phyloP scores from a whole-genome alignment of 768 basidiomycete genomes.

The Lactarius indigo region DNA sequence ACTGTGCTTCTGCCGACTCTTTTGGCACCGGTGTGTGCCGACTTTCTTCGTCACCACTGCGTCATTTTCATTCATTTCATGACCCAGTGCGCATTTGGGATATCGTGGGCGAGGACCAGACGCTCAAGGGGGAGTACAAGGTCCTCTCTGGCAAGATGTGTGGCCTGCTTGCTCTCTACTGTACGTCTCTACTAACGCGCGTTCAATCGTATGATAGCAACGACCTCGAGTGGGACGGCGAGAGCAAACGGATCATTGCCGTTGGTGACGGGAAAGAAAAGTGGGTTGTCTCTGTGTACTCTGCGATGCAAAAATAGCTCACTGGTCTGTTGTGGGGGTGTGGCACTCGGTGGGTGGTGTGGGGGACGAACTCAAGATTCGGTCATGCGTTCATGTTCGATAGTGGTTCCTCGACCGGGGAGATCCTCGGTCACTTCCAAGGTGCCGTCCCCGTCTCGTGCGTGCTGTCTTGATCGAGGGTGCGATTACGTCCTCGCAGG shows the following conservation, averaged over 20 bases:
- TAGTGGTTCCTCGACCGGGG: constrained; percentile 79
- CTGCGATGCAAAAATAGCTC: background rate
- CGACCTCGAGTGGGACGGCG: constrained; percentile 95
- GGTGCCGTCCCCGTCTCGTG: constrained; percentile 38
- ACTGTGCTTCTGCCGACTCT: constrained; percentile 88
- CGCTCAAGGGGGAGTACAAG: constrained; percentile 77
- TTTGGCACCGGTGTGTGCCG: constrained; percentile 64
- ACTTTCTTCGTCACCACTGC: background rate
- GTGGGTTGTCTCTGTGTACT: constrained; percentile 37
- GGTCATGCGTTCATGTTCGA: constrained; percentile 84
- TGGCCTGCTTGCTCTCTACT: constrained; percentile 27
- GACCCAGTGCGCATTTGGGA: constrained; percentile 89
- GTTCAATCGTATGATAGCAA: constrained; percentile 47
- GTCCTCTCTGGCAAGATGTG: constrained; percentile 72
- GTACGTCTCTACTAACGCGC: background rate
- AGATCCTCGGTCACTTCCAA: constrained; percentile 89
- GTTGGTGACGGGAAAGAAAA: constrained; percentile 92
- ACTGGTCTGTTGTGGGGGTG: background rate
- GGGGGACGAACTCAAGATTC: constrained; percentile 46
- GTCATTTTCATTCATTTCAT: constrained; percentile 1
- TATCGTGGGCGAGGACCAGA: constrained; percentile 78
- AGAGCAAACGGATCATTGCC: constrained; percentile 92
- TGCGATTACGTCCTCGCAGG: constrained; percentile 37
- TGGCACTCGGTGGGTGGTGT: background rate
- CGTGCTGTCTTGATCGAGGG: constrained; percentile 5